Evolutionary conservation across 768 basidiomycete species (phyloP).

Genomic region (Termitomyces sp.): DNA sequence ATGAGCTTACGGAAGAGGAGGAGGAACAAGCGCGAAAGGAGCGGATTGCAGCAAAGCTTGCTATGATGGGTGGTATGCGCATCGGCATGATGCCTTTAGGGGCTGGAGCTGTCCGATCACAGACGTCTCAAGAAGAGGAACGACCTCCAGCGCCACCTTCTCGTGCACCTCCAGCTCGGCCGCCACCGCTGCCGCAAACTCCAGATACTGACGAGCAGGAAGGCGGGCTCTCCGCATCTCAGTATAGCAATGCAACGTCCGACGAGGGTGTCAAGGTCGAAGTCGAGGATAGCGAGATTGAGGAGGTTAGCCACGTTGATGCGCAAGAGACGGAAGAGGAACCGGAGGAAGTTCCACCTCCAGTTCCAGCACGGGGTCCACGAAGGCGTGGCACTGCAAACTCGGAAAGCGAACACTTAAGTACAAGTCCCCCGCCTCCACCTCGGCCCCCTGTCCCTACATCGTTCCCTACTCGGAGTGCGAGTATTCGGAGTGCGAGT

Average conservation of each 20-base stretch:
- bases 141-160: slow-evolving; percentile 11
- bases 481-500: slow-evolving; percentile 39
- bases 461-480: slow-evolving; percentile 33
- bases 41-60: slow-evolving; percentile 50
- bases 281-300: slow-evolving; percentile 69
- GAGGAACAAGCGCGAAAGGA: slow-evolving; percentile 58
- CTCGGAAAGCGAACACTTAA: slow-evolving; percentile 16
- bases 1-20: slow-evolving; percentile 52
- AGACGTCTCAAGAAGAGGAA: slow-evolving; percentile 25
- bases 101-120: slow-evolving; percentile 27
- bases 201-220: slow-evolving; percentile 35
- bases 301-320: slow-evolving; percentile 62
- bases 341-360: slow-evolving; percentile 48
- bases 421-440: slow-evolving; percentile 27
- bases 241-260: slow-evolving; percentile 36
- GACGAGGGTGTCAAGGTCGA: slow-evolving; percentile 66
- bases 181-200: slow-evolving; percentile 32
- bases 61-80: slow-evolving; percentile 55
- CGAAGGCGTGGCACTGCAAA: slow-evolving; percentile 17
- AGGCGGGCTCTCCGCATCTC: slow-evolving; percentile 21
- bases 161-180: slow-evolving; percentile 15
- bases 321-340: slow-evolving; percentile 30
- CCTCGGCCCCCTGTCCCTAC: slow-evolving; percentile 49
- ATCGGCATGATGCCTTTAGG: slow-evolving; percentile 53
- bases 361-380: slow-evolving; percentile 46